Conservation (phyloP, 2,329 filamentous ascomycete genomes). For the Colletotrichum liriopes region DNA sequence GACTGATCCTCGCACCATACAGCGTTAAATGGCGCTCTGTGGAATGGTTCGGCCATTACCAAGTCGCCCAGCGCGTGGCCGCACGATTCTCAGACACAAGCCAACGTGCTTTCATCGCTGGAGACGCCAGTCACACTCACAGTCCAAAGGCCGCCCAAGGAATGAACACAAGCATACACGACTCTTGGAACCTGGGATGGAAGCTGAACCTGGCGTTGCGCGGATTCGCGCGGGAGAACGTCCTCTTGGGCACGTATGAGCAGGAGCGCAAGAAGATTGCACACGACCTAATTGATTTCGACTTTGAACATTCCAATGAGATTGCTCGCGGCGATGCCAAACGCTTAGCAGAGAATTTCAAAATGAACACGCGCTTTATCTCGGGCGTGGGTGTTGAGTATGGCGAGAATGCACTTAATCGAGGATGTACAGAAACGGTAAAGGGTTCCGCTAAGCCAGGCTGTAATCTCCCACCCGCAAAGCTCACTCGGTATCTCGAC, state of each 20-base stretch:
- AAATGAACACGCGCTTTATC: constrained; percentile 80
- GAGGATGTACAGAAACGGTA: constrained; percentile 55
- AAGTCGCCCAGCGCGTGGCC: constrained; percentile 79
- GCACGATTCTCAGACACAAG: constrained; percentile 76
- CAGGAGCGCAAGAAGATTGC: constrained; percentile 65
- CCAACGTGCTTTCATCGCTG: constrained; percentile 73
- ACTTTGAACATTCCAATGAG: constrained; percentile 67
- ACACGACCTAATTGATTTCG: constrained; percentile 68
- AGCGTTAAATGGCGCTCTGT: constrained; percentile 68
- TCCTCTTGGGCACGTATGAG: constrained; percentile 66
- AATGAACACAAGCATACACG: constrained; percentile 74
- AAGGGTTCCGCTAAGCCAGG: constrained; percentile 67
- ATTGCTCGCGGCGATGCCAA: constrained; percentile 73
- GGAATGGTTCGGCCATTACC: constrained; percentile 81
- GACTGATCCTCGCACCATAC: constrained; percentile 60
- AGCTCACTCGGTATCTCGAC: constrained; percentile 81
- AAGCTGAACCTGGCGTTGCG: constrained; percentile 67
- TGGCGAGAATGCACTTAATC: constrained; percentile 66
- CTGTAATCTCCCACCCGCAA: constrained; percentile 75
- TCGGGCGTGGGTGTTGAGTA: constrained; percentile 79
- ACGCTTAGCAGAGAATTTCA: constrained; percentile 77
- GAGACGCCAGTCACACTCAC: constrained; percentile 81
- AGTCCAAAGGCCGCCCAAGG: constrained; percentile 80
- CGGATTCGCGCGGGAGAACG: constrained; percentile 65
- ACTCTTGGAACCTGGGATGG: constrained; percentile 73